Evolutionary conservation across 2,329 filamentous ascomycete species (phyloP), one percentile per base, ranked within the genome.

Genomic region (Zelopaecilomyces penicillatus): DNA sequence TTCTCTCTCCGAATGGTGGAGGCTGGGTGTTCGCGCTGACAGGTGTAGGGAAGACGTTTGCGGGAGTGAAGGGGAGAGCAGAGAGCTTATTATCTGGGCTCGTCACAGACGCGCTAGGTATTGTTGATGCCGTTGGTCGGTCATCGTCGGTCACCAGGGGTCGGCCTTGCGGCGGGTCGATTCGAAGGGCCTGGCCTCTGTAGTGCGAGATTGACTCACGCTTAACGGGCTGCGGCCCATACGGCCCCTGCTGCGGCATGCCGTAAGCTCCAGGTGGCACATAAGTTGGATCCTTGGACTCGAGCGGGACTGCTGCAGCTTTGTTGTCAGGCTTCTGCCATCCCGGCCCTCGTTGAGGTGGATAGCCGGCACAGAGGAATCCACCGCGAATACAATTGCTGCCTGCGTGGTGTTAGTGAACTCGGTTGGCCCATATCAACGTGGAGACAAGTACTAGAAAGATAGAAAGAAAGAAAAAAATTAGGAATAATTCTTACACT

Each of bases 311-410:
- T 41, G 82, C 78, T 41, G 74, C 67, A 54, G 82, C 78, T 54
- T 85, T 81, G 58, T 68, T 81, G 49, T 85, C 82, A 30, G 83
- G 80, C 65, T 91, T 94, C 51, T 84, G 80, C 82, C 86, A 93
- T 42, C 64, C 61, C 27, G 79, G 74, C 36, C 82, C 81, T 56
- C 87, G 79, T 54, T 85, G 82, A 44, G 85, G 85, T 59, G 85
- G 85, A 65, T 98, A 98, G 42, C 93, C 93, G 54, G 87, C 85
- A 63, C 93, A 98, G 31, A 87, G 72, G 62, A 97, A 97, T 11
- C 87, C 87, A 37, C 93, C 91, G 49, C 88, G 85, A 45, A 85
- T 75, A 66, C 93, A 98, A 59, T 98, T 97, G 61, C 83, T 85
- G 67, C 85, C 86, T 91, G 51, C 38, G 36, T 5, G 11, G 11